A percentile compares a stretch with the other conserved stretches of the same genome.
Conservation (phyloP, 148 eudicot genomes). For the Rheum nobile region DNA sequence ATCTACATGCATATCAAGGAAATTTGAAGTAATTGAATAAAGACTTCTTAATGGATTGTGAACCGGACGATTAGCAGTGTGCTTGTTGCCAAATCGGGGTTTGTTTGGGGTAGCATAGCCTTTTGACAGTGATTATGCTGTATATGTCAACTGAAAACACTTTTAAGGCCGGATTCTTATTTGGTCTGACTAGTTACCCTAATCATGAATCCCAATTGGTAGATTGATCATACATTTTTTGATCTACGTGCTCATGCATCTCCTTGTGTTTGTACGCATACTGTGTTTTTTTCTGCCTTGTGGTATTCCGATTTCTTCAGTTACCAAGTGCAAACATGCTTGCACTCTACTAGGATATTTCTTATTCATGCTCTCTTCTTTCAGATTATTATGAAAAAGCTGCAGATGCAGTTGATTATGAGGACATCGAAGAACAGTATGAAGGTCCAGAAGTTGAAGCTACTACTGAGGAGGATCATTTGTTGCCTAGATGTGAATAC, state of each 20-base stretch:
- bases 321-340: not conserved
- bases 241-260: not conserved
- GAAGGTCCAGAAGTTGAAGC: conserved; percentile 92
- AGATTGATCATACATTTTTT: not conserved
- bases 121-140: not conserved
- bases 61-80: not conserved
- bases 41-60: not conserved
- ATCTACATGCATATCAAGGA: not conserved
- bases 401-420: conserved; percentile 95
- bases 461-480: conserved; percentile 82
- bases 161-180: not conserved
- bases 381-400: conserved; percentile 92
- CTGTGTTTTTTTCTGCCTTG: not conserved
- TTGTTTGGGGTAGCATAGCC: not conserved
- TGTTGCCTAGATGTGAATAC: conserved; percentile 59
- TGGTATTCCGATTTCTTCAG: not conserved
- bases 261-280: not conserved
- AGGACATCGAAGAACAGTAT: conserved; percentile 91
- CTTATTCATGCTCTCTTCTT: conserved; percentile 1
- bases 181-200: not conserved
- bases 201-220: not conserved
- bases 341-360: not conserved
- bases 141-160: not conserved
- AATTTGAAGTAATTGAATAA: not conserved
- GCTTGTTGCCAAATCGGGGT: not conserved